Evolutionary conservation across 306 rosid genomes (phyloP), one percentile per base, ranked within the genome.

Genomic region (Arachis hypogaea): DNA sequence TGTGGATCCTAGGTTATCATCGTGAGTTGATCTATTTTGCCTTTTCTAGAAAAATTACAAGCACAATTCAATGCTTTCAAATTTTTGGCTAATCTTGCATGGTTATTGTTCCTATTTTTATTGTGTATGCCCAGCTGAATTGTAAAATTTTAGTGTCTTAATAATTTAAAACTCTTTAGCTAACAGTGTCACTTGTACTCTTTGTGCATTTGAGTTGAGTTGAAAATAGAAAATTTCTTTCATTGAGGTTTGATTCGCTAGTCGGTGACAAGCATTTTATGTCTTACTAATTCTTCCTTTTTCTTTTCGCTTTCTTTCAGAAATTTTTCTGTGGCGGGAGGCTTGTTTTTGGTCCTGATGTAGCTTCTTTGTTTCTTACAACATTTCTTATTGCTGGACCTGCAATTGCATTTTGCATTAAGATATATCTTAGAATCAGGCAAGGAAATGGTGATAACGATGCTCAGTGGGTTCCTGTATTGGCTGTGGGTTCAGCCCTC

Each of bases 301-400:
- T 75, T 10, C 56, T 60, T 75, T 81, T 41, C 28, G 28, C 57
- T 59, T 82, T 49, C n/a, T 71, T 78, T 16, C 91, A 94, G 99
- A 92, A 79, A 73, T 94, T 94, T 79, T 72, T 84, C 70, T 94
- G 93, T 73, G 87, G 95, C 5, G 99, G 99, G 74, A 92, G 99
- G 84, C 80, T 94, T 59, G 84, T 94, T 66, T 94, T 94, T 64
- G 99, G 99, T 66, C 99, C 99, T 6, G 99, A 94, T 60, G 93
- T 74, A 62, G 83, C 88, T 75, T 94, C 99, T 43, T 73, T 94
- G 76, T 60, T 87, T 65, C 89, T 94, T 72, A 89, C 97, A 12
- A 67, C 73, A 42, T 62, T 85, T 59, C 88, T 94, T 73, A 86
- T 94, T 65, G 85, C 81, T 28, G 92, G 72, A 52, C 99, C 99